Evolutionary conservation across 257 asterid species (phyloP).

Genomic region (Solanum pimpinellifolium): DNA sequence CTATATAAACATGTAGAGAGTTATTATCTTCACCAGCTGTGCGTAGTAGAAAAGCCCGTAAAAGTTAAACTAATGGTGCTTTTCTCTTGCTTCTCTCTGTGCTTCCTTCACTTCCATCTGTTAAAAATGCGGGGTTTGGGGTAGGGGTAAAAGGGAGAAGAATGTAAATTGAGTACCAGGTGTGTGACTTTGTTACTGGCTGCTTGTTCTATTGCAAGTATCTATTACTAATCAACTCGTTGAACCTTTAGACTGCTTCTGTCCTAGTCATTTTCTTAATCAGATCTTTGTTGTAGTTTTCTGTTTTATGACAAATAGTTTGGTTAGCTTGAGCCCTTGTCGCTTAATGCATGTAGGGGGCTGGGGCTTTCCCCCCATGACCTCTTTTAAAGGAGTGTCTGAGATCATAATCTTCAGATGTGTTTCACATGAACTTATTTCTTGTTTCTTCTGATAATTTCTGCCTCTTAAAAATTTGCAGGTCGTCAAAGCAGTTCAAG

Average conservation of each 20-base stretch:
- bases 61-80: neutral
- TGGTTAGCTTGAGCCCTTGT: neutral
- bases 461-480: constrained; percentile 1
- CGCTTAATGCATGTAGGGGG: neutral
- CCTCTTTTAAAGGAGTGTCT: neutral
- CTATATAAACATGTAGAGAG: neutral
- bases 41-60: neutral
- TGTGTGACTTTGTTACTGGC: neutral
- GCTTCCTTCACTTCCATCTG: neutral
- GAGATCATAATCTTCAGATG: neutral
- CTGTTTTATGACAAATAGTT: neutral
- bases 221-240: neutral
- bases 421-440: neutral
- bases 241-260: neutral
- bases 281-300: neutral
- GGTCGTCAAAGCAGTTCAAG: constrained; percentile 56
- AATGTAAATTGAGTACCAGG: neutral
- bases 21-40: neutral
- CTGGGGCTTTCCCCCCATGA: neutral
- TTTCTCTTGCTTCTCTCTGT: neutral
- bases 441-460: neutral
- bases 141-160: neutral
- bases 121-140: neutral
- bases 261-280: neutral
- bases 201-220: neutral